Base-by-base conservation (phyloP, 2,329 filamentous ascomycete genomes). In the Bertia moriformis region DNA sequence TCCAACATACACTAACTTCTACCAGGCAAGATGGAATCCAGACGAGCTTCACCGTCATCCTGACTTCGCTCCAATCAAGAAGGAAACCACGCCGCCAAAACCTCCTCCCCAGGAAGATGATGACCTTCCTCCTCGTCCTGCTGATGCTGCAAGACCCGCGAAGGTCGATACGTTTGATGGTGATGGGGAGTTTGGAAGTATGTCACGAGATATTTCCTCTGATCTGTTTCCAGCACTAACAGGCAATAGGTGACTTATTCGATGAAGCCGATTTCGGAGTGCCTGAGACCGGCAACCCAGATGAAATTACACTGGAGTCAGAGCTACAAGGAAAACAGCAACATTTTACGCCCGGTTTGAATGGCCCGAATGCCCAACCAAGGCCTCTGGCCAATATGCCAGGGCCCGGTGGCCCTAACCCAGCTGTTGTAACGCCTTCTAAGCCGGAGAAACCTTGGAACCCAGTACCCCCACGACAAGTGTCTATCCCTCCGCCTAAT, bases 21-120 rank as follows among this genome's bases (percentile, higher is more conserved):
- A 12, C 24, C 24, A 29, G 3, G 71, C 75, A 19, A 86, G 73
- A 56, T 94, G 87, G 61, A 77, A 89, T 47, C 76, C 83, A 44
- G 69, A 72, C n/a, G 79, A 79, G 30, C 66, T 96, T 27, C 80
- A 95, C 58, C 74, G 89, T 29, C 88, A 94, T 57, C 62, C 74
- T 1, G 83, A 88, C 52, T 93, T 72, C 54, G 32, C 32, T 7
- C 32, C 32, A 7, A 71, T 68, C 18, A 81, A 79, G 54, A 76
- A 71, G 51, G 70, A 77, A 42, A 53, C 59, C 2, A 49, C 17
- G 7, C 10, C 7, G 10, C 32, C 32, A 17, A 35, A 35, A 35
- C 32, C 32, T 7, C 7, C 17, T 12, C 32, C 32, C 10, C 10
- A 35, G 15, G 32, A 35, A 10, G 32, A 35, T 15, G 32, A 35